Base-by-base conservation (phyloP, 495 filamentous ascomycete genomes). In the Pyrenopolyporus hunteri region DNA sequence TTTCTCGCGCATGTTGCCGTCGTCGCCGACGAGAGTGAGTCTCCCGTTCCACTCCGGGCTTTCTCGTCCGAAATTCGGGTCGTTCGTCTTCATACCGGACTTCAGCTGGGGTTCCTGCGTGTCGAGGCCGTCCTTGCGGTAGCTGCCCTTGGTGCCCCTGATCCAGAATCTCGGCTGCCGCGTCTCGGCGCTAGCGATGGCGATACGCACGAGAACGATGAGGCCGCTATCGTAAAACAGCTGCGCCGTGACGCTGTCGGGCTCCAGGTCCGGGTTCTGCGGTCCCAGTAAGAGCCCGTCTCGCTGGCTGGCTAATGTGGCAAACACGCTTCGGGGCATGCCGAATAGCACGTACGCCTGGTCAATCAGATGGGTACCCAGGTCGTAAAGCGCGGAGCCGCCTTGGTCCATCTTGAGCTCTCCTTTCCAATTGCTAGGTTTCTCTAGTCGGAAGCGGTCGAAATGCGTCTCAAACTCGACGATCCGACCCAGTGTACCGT, bases 381-480 rank as follows among this genome's bases (percentile, higher is more conserved):
- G 79, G 71, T 96, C 93, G 67, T 89, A 93, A 26, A 95, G 76
- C 17, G 83, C 85, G 14, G 90, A 88, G 8, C 88, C 87, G 25
- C 86, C 91, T 22, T 87, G 80, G 10, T 68, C 62, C 47, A 87
- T 80, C 6, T 78, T 70, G 53, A 89, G 82, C 14, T 58, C 57
- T 35, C 80, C 82, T 75, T 93, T 93, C 92, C 91, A 95, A 43
- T 77, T 83, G 6, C 78, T 76, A 0, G 84, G 73, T 25, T 78
- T 76, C 31, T 79, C 73, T 14, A 87, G 80, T 22, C 87, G 83
- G 72, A 92, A 84, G 29, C 92, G 88, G 71, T 94, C 91, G 71
- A 93, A 95, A 73, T 95, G 90, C 5, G 88, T 85, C 71, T 93
- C 89, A 66, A 88, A 89, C 70, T 94, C 91, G 32, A 88, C 86